Percentiles rank a stretch among this genome's conserved stretches.
phyloP scores from a whole-genome alignment of 352 stramenopile species.

The Pythium folliculosum region DNA sequence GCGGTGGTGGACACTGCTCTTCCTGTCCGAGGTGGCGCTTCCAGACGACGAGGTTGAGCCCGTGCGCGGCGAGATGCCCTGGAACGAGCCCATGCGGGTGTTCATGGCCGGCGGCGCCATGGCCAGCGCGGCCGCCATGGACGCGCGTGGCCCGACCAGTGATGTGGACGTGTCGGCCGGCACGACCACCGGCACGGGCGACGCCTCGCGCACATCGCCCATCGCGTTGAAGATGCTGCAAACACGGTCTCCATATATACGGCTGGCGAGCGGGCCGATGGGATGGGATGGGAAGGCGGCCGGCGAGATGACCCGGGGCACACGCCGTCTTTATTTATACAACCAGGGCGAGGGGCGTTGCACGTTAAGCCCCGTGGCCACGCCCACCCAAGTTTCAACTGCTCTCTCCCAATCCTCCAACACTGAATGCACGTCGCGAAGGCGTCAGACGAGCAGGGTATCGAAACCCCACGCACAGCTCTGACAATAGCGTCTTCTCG shows the following conservation, averaged over 20 bases:
- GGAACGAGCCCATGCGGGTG: slow-evolving; percentile 13
- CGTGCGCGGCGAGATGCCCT: slow-evolving; percentile 24
- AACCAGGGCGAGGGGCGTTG: not conserved
- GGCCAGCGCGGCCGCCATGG: not conserved
- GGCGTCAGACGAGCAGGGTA: too few relatives aligned
- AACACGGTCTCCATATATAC: not conserved
- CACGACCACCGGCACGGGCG: slow-evolving; percentile 17
- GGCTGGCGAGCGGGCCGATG: not conserved
- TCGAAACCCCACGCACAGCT: not conserved
- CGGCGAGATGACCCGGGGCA: not conserved
- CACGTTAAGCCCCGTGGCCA: not conserved
- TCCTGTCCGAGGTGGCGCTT: slow-evolving; percentile 33
- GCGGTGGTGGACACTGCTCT: slow-evolving; percentile 36
- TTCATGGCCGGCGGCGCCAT: not conserved
- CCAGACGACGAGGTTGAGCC: slow-evolving; percentile 30
- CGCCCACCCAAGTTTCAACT: not conserved
- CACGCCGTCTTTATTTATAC: not conserved
- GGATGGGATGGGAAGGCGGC: not conserved
- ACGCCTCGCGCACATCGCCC: slow-evolving; percentile 24
- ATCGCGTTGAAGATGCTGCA: slow-evolving; percentile 13
- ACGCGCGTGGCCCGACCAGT: slow-evolving; percentile 2
- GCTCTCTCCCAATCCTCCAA: not conserved
- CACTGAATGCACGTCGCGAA: not conserved
- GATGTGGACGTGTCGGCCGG: slow-evolving; percentile 12
- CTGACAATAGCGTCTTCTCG: too few relatives aligned